Evolutionary conservation across 495 filamentous ascomycete species (phyloP).

Genomic region (Corynascus novoguineensis): DNA sequence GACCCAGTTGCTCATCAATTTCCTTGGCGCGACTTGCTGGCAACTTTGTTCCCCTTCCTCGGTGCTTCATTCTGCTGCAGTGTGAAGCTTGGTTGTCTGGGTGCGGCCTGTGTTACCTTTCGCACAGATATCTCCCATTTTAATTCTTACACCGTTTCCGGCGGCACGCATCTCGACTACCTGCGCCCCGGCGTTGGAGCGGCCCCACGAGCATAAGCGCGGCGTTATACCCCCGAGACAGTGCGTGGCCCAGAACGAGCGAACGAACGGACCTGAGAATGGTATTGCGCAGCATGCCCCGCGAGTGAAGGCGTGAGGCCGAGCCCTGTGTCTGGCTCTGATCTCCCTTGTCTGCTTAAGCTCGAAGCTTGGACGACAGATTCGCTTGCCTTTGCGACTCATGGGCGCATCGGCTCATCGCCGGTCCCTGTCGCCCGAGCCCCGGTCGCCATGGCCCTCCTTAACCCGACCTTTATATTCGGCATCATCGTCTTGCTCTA

Average conservation of each 20-base stretch:
- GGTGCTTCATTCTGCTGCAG: neutral
- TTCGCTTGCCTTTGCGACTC: slow-evolving; percentile 3
- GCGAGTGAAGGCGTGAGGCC: slow-evolving; percentile 18
- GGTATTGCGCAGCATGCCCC: slow-evolving; percentile 20
- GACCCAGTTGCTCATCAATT: slow-evolving; percentile 6
- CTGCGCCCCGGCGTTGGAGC: neutral
- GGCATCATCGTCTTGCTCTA: slow-evolving; percentile 80
- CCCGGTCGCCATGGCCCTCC: slow-evolving; percentile 42
- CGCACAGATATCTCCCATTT: neutral
- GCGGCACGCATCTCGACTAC: neutral
- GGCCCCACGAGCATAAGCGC: neutral
- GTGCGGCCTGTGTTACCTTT: neutral
- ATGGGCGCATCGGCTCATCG: slow-evolving; percentile 10
- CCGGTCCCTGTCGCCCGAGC: slow-evolving; percentile 18
- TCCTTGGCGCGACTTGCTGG: slow-evolving; percentile 9
- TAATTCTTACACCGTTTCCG: neutral
- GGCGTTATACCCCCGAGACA: neutral
- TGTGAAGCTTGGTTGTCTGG: neutral
- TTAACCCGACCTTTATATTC: slow-evolving; percentile 72
- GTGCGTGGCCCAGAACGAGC: neutral
- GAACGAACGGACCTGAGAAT: slow-evolving; percentile 18
- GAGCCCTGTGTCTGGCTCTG: slow-evolving; percentile 13
- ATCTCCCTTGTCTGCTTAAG: neutral
- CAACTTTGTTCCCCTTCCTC: slow-evolving; percentile 2
- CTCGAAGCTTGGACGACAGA: slow-evolving; percentile 1